Percentiles rank a stretch among this genome's conserved stretches.
phyloP scores from a whole-genome alignment of 148 eudicot genomes.

The Suaeda aralocaspica region DNA sequence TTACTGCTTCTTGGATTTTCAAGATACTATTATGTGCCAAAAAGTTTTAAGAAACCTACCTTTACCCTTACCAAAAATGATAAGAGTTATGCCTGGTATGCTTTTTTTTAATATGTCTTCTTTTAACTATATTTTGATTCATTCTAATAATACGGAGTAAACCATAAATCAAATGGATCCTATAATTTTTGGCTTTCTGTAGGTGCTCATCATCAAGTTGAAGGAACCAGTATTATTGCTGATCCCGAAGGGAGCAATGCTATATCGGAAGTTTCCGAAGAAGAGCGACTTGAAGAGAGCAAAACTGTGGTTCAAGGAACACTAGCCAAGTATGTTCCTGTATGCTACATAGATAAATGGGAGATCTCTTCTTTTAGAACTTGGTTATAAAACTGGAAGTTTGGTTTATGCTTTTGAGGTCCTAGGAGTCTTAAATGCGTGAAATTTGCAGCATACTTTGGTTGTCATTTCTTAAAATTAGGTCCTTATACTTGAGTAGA shows the following conservation, averaged over 20 bases:
- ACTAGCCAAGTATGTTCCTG: constrained; percentile 38
- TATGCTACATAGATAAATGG: constrained; percentile 1
- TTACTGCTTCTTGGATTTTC: constrained; percentile 75
- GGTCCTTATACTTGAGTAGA: background rate
- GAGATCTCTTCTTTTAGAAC: background rate
- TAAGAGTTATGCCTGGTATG: background rate
- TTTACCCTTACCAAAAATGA: constrained; percentile 18
- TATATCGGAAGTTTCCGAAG: constrained; percentile 47
- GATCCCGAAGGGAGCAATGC: constrained; percentile 40
- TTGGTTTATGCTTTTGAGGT: background rate
- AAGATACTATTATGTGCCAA: constrained; percentile 84
- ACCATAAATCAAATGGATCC: background rate
- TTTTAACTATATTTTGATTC: background rate
- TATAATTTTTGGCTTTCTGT: constrained; percentile 15
- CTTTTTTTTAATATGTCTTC: constrained; percentile 17
- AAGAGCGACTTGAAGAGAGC: constrained; percentile 37
- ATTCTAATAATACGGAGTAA: background rate
- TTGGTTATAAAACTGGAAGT: background rate
- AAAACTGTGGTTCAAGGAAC: constrained; percentile 38
- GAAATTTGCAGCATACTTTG: background rate
- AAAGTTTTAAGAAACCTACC: constrained; percentile 44
- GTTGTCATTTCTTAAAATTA: background rate
- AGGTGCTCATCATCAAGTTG: constrained; percentile 30
- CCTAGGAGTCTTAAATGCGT: background rate
- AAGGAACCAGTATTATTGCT: constrained; percentile 16